A percentile compares a stretch with the other conserved stretches of the same genome.
phyloP scores from a whole-genome alignment of 306 rosid genomes.

The Fagus crenata region DNA sequence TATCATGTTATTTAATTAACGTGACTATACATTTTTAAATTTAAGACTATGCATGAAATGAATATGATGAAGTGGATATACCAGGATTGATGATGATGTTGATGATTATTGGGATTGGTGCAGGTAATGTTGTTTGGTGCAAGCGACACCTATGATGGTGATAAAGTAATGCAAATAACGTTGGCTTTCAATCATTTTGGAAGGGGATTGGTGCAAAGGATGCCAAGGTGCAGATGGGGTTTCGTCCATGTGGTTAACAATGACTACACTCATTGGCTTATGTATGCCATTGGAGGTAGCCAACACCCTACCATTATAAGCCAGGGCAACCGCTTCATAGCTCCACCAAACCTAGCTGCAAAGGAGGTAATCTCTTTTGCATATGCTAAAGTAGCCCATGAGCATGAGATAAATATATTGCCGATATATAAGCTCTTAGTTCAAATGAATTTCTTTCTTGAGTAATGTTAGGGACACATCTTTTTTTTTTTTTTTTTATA shows the following conservation, averaged over 20 bases:
- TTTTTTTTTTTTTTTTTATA: too few species aligned
- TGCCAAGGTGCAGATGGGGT: conserved; percentile 69
- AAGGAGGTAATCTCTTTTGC: conserved; percentile 28
- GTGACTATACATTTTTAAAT: not conserved
- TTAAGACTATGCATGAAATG: not conserved
- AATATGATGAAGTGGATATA: not conserved
- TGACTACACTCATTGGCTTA: conserved; percentile 80
- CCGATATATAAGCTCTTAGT: not conserved
- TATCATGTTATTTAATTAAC: too few species aligned
- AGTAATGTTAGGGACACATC: too few species aligned
- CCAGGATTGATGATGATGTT: too few species aligned
- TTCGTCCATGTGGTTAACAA: conserved; percentile 77
- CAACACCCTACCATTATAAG: conserved; percentile 65
- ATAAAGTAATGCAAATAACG: conserved; percentile 57
- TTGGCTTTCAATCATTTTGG: conserved; percentile 77
- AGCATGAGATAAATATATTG: too few species aligned
- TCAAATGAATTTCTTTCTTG: too few species aligned
- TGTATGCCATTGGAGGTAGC: conserved; percentile 93
- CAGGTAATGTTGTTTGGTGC: conserved; percentile 76
- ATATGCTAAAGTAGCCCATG: too few species aligned
- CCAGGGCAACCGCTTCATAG: conserved; percentile 81
- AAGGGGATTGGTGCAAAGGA: conserved; percentile 63
- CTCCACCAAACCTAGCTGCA: conserved; percentile 51
- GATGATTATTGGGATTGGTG: not conserved
- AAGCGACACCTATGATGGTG: conserved; percentile 38